A percentile compares a stretch with the other conserved stretches of the same genome.
These are phyloP conservation scores for Penicillium lagena DNA, from an alignment of 495 filamentous ascomycete species.

Conservation along the genomic window DNA sequence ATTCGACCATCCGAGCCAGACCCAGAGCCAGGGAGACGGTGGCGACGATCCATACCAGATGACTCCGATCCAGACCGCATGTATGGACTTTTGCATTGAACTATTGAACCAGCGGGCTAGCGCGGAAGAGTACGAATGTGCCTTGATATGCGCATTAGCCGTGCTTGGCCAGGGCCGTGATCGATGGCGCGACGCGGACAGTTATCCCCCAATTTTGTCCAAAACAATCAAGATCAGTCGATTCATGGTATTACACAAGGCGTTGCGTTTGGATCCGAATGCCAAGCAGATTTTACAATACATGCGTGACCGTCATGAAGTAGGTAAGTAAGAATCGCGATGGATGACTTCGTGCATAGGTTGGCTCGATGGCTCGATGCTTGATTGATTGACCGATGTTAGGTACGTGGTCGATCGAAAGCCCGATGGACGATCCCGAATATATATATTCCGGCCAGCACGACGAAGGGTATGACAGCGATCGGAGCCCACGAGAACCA, in stretches of 20 bases:
- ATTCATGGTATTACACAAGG: constrained; percentile 5
- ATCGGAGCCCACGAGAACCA: too few species aligned
- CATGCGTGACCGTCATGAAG: too few species aligned
- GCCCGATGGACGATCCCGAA: too few species aligned
- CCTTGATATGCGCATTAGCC: constrained; percentile 3
- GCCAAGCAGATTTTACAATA: neutral
- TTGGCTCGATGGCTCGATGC: too few species aligned
- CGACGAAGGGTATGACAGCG: neutral
- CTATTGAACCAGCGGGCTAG: constrained; percentile 5
- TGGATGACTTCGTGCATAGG: too few species aligned
- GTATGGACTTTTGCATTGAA: constrained; percentile 10
- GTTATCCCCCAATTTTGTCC: neutral
- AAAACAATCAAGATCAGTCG: constrained; percentile 5
- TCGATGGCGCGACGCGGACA: neutral
- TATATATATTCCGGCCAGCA: too few species aligned
- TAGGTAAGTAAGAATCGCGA: too few species aligned
- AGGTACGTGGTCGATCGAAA: too few species aligned
- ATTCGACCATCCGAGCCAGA: too few species aligned
- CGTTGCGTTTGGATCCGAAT: constrained; percentile 2
- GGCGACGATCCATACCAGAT: too few species aligned
- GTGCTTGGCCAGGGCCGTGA: neutral
- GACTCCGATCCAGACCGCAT: neutral
- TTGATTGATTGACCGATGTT: too few species aligned
- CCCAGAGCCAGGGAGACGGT: too few species aligned
- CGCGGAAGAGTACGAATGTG: constrained; percentile 3